phyloP scores from a whole-genome alignment of 768 basidiomycete genomes.

The Daedalea quercina region DNA sequence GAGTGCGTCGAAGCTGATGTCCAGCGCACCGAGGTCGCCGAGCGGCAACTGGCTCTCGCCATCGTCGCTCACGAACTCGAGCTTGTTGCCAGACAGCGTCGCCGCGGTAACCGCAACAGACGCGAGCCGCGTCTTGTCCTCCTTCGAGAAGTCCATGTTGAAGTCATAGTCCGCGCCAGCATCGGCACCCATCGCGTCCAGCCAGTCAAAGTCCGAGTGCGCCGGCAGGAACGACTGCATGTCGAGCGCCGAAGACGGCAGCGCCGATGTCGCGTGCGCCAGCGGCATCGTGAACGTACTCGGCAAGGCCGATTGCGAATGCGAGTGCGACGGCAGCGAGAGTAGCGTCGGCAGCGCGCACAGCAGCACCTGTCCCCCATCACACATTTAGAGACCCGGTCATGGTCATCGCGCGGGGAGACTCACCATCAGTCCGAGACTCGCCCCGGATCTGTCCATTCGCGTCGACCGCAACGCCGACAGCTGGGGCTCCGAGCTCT shows the following conservation, averaged over 20 bases:
- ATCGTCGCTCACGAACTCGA: constrained; percentile 54
- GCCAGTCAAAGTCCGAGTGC: constrained; percentile 20
- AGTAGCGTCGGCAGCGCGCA: constrained; percentile 73
- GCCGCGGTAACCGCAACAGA: constrained; percentile 27
- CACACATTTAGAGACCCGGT: not conserved
- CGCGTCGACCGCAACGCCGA: constrained; percentile 26
- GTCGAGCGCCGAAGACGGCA: constrained; percentile 35
- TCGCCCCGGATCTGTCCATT: constrained; percentile 51
- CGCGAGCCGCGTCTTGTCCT: constrained; percentile 30
- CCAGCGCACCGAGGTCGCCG: constrained; percentile 41
- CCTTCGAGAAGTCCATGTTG: constrained; percentile 35
- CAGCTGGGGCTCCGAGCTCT: constrained; percentile 47
- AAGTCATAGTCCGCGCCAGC: constrained; percentile 41
- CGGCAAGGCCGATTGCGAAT: constrained; percentile 41
- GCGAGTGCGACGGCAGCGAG: constrained; percentile 53
- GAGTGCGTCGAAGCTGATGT: constrained; percentile 68
- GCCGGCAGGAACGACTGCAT: constrained; percentile 25
- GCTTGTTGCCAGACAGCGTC: constrained; percentile 30
- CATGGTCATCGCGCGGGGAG: constrained; percentile 6
- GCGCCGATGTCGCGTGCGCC: constrained; percentile 25
- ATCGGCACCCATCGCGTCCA: constrained; percentile 18
- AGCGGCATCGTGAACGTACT: constrained; percentile 51
- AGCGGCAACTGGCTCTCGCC: constrained; percentile 36
- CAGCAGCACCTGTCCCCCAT: constrained; percentile 59
- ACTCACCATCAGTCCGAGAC: constrained; percentile 66